These are phyloP conservation scores for Melampsora larici-populina DNA, from an alignment of 1,284 basidiomycete genomes.

Conservation along the genomic window DNA sequence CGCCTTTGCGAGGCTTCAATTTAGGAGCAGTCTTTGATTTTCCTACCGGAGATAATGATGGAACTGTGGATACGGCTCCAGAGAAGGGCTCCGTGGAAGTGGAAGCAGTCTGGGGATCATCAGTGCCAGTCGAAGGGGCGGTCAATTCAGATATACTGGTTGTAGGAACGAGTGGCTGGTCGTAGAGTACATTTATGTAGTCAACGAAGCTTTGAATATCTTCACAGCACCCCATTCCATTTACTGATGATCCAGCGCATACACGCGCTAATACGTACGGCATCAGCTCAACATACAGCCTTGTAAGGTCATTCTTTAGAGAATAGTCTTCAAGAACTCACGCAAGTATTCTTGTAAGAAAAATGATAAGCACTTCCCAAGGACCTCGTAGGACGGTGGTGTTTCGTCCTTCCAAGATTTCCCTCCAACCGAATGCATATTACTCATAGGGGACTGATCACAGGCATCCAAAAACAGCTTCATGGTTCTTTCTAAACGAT, in stretches of 20 bases:
- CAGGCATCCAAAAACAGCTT: conserved; percentile 34
- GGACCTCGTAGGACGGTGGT: conserved; percentile 14
- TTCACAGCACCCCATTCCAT: conserved; percentile 15
- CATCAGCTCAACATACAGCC: no score
- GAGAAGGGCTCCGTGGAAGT: background rate
- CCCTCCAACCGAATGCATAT: background rate
- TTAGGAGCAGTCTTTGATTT: conserved; percentile 36
- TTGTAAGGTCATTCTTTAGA: no score
- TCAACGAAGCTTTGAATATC: conserved; percentile 35
- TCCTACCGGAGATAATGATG: background rate
- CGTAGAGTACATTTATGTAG: conserved; percentile 18
- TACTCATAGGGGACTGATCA: conserved; percentile 31
- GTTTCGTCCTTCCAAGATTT: conserved; percentile 33
- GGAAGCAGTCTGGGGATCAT: conserved; percentile 1
- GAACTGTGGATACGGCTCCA: background rate
- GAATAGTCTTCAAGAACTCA: background rate
- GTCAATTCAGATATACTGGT: conserved; percentile 26
- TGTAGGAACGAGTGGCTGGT: conserved; percentile 14
- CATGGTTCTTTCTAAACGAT: conserved; percentile 26
- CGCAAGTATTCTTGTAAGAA: conserved; percentile 40
- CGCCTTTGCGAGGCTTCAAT: conserved; percentile 41
- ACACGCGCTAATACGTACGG: background rate
- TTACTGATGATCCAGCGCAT: background rate
- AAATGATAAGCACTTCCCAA: conserved; percentile 30
- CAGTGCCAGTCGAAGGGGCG: background rate